A percentile compares a stretch with the other conserved stretches of the same genome.
Conservation (phyloP, 495 filamentous ascomycete genomes). For the Hypoxylon lienhwacheense region DNA sequence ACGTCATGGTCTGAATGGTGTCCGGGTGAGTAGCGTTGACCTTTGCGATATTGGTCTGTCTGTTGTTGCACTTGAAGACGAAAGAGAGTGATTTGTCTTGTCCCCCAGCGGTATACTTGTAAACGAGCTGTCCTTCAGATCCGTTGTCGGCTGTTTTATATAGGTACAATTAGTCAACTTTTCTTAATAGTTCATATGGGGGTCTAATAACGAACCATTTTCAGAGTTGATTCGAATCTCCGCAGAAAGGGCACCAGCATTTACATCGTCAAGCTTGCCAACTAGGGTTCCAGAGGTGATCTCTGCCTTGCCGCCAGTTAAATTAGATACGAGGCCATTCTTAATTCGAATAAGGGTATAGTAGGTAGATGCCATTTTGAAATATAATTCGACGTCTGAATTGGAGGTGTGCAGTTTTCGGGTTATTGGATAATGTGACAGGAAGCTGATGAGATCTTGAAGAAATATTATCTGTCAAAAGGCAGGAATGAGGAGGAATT, state of each 20-base stretch:
- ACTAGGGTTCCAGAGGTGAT: not conserved
- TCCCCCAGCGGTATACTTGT: not conserved
- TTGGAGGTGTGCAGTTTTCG: too few species aligned
- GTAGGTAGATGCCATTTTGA: too few species aligned
- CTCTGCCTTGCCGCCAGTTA: not conserved
- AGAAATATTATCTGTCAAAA: too few species aligned
- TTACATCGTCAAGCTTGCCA: not conserved
- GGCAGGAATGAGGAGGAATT: too few species aligned
- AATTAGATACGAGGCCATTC: not conserved
- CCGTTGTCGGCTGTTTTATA: not conserved
- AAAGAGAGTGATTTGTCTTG: not conserved
- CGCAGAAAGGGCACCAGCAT: not conserved
- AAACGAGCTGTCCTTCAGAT: not conserved
- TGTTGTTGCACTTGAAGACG: not conserved
- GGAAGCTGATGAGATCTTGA: too few species aligned
- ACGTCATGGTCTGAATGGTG: not conserved
- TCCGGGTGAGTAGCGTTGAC: not conserved
- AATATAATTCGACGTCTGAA: too few species aligned
- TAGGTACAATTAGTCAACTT: not conserved
- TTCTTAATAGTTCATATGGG: not conserved
- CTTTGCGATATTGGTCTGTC: not conserved
- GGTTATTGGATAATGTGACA: too few species aligned
- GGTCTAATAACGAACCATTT: not conserved
- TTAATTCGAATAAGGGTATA: not conserved
- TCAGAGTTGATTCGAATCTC: not conserved